Percentiles rank a stretch among this genome's conserved stretches.
Evolutionary conservation across 495 filamentous ascomycete species (phyloP).

Genomic region (Hypoxylon perforatum): DNA sequence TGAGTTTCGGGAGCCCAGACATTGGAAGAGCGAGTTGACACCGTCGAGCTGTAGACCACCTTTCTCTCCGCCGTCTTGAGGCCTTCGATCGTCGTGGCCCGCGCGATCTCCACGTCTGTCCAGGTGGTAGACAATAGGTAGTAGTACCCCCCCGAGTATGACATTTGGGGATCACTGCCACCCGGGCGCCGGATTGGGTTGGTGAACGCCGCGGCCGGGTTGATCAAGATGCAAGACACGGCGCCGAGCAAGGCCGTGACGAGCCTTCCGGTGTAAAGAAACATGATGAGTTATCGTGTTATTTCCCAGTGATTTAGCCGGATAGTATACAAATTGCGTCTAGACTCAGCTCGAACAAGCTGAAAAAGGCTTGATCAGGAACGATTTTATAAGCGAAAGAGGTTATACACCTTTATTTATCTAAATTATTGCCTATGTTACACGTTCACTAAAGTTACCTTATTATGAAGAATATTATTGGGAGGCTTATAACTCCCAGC

Average conservation of each 20-base stretch:
- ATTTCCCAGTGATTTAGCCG: not conserved
- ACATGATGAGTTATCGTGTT: conserved; percentile 18
- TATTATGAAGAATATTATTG: conserved; percentile 1
- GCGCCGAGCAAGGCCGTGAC: conserved; percentile 14
- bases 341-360: too few species aligned
- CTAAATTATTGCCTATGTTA: not conserved
- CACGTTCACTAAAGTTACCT: not conserved
- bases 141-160: conserved; percentile 63
- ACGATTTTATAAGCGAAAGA: not conserved
- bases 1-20: conserved; percentile 69
- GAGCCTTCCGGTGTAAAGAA: conserved; percentile 7
- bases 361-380: not conserved
- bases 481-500: not conserved
- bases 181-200: conserved; percentile 50
- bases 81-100: conserved; percentile 60
- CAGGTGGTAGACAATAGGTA: conserved; percentile 62
- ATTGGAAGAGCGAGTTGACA: conserved; percentile 56
- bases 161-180: conserved; percentile 57
- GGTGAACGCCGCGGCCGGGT: conserved; percentile 44
- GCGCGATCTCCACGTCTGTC: conserved; percentile 62
- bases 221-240: conserved; percentile 17
- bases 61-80: conserved; percentile 61
- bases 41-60: conserved; percentile 55
- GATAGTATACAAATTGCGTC: conserved; percentile 1
- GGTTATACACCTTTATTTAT: conserved; percentile 1